Base-by-base conservation (phyloP, 768 basidiomycete species). In the Naematelia aurantialba region DNA sequence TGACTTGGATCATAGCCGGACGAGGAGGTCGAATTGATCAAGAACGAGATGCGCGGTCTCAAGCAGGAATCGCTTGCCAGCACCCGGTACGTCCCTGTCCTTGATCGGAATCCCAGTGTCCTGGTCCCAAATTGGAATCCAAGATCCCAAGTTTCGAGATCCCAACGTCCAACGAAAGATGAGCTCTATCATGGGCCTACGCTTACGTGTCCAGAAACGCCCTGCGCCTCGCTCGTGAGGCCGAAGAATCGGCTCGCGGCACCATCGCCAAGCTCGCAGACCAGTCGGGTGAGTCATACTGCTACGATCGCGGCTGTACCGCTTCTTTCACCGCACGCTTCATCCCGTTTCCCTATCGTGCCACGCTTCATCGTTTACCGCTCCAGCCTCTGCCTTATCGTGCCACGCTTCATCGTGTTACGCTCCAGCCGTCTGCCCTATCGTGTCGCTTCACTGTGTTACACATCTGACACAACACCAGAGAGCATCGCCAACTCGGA, bases 51-150 rank as follows among this genome's bases (percentile, higher is more conserved):
- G 60, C 83, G 86, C 57, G 89, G 84, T 70, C 75, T 88, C 61
- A 98, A 99, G 79, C 91, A 97, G 78, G 93, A 97, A 68, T 88
- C 86, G 72, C 86, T 93, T 48, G 86, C 84, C 55, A 88, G 89
- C 14, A 89, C 91, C 0, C 81, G 93, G 75, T 76, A 19, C 54
- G 75, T 68, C 13, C 22, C 47, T 50, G 10, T 26, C 12, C 26
- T 21, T 13, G 17, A 8, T 19, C 27, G 55, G 29, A 29, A 55
- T 17, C 12, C 42, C 12, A 44, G 12, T 44, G 12, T 19, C 42
- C 42, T 44, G 12, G 42, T 12, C 42, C 42, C 42, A 19, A 44
- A 44, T 12, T 12, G 12, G 12, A 44, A 19, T 44, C 19, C 42
- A 44, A 12, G 42, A n/a, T 44, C 42, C 42, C 42, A 12, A 44